Evolutionary conservation across 768 basidiomycete genomes (phyloP).

Genomic region (Boletus sp.): DNA sequence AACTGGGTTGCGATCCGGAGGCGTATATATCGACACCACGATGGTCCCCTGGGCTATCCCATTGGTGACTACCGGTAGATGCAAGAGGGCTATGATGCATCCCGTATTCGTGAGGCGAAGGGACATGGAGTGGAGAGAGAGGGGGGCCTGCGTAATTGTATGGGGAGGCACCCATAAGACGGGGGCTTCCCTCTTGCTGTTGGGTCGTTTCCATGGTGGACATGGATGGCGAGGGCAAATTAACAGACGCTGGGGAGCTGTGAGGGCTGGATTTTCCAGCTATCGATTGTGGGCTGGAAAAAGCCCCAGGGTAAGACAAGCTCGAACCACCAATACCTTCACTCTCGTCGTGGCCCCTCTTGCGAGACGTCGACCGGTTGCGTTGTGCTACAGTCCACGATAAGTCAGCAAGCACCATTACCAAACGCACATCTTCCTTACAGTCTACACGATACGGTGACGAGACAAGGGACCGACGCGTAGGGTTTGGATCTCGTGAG

Average conservation of each 20-base stretch:
- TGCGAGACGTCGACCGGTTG: conserved; percentile 73
- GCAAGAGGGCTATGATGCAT: conserved; percentile 33
- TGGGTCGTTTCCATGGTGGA: conserved; percentile 45
- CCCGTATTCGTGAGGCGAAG: conserved; percentile 56
- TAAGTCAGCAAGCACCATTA: conserved; percentile 14
- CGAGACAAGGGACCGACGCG: conserved; percentile 53
- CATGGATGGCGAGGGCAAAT: conserved; percentile 67
- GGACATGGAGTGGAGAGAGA: conserved; percentile 49
- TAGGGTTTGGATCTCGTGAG: conserved; percentile 54
- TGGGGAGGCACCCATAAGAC: conserved; percentile 41
- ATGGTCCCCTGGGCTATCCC: conserved; percentile 43
- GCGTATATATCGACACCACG: conserved; percentile 43
- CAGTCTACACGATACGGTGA: conserved; percentile 66
- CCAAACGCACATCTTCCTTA: conserved; percentile 33
- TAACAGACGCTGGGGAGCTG: conserved; percentile 72
- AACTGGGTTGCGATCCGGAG: conserved; percentile 33
- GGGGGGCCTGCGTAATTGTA: conserved; percentile 44
- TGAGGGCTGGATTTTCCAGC: conserved; percentile 55
- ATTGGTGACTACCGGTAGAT: conserved; percentile 33
- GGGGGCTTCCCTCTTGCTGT: conserved; percentile 54
- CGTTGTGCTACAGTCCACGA: conserved; percentile 46
- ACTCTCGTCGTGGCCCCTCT: conserved; percentile 66
- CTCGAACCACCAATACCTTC: conserved; percentile 45
- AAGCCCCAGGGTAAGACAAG: conserved; percentile 48
- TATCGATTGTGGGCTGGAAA: conserved; percentile 50